Percentiles rank a stretch among this genome's conserved stretches.
phyloP scores from a whole-genome alignment of 805 yeast species.

The Clavispora carvajalis region DNA sequence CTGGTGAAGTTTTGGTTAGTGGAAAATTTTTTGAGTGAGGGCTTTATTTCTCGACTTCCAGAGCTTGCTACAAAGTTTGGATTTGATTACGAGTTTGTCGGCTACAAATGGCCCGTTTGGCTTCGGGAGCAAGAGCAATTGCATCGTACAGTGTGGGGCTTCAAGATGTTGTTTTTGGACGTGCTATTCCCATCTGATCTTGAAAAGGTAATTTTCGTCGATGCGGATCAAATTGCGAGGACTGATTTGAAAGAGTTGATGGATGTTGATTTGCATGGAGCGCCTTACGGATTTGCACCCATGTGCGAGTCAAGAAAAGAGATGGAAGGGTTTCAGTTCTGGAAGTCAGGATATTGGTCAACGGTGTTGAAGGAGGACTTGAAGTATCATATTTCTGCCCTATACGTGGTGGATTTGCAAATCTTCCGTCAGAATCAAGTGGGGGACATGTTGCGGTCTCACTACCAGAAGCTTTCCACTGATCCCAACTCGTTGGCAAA shows the following conservation, averaged over 20 bases:
- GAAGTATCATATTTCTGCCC: conserved; percentile 79
- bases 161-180: conserved; percentile 80
- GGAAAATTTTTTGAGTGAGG: conserved; percentile 73
- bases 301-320: conserved; percentile 78
- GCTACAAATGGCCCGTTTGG: conserved; percentile 93
- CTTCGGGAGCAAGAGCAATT: conserved; percentile 70
- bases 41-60: conserved; percentile 59
- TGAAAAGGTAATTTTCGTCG: conserved; percentile 75
- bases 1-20: conserved; percentile 78
- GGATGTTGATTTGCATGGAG: conserved; percentile 66
- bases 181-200: conserved; percentile 78
- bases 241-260: conserved; percentile 67
- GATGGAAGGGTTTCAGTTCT: conserved; percentile 82
- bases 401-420: conserved; percentile 73
- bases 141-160: conserved; percentile 82
- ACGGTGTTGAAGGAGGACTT: conserved; percentile 49
- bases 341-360: conserved; percentile 93
- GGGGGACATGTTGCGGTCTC: conserved; percentile 78
- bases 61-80: conserved; percentile 50
- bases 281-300: conserved; percentile 83
- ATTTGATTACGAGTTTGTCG: conserved; percentile 70
- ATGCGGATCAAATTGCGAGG: conserved; percentile 78
- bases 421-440: conserved; percentile 60
- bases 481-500: conserved; percentile 78
- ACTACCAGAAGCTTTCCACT: conserved; percentile 74